phyloP scores from a whole-genome alignment of 2,329 filamentous ascomycete species.

The Pseudocercospora pini-densiflorae region DNA sequence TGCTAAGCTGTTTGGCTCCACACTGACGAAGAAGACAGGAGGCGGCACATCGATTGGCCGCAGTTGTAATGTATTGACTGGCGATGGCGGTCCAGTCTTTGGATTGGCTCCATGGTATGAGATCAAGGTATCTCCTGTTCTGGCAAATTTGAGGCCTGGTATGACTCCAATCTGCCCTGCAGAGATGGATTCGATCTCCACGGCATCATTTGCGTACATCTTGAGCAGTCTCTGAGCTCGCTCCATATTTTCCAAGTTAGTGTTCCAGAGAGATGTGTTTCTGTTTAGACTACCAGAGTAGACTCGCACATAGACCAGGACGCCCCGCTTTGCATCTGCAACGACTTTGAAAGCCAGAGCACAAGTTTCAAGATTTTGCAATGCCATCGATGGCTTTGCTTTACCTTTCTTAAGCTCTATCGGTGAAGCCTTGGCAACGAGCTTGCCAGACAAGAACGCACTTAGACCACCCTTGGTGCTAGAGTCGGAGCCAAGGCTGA shows the following conservation, averaged over 20 bases:
- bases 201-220: conserved; percentile 85
- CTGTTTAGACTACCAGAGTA: conserved; percentile 82
- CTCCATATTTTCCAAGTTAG: conserved; percentile 78
- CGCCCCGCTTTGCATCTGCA: conserved; percentile 81
- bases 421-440: conserved; percentile 23
- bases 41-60: conserved; percentile 88
- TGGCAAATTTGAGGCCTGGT: conserved; percentile 83
- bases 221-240: conserved; percentile 80
- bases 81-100: conserved; percentile 67
- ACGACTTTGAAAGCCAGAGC: conserved; percentile 90
- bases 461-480: conserved; percentile 58
- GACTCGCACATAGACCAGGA: conserved; percentile 88
- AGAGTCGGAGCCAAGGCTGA: conserved; percentile 63
- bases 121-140: conserved; percentile 91
- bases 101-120: conserved; percentile 67
- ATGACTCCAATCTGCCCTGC: conserved; percentile 95
- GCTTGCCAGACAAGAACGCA: conserved; percentile 46
- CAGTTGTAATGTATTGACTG: conserved; percentile 76
- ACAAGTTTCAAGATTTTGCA: conserved; percentile 70
- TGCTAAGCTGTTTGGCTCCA: conserved; percentile 77
- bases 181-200: conserved; percentile 79
- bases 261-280: conserved; percentile 82
- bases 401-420: conserved; percentile 41
- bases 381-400: conserved; percentile 42
- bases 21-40: conserved; percentile 93